Evolutionary conservation across 2,329 filamentous ascomycete genomes (phyloP), one percentile per base, ranked within the genome.

Genomic region (Sporothrix dimorphospora): DNA sequence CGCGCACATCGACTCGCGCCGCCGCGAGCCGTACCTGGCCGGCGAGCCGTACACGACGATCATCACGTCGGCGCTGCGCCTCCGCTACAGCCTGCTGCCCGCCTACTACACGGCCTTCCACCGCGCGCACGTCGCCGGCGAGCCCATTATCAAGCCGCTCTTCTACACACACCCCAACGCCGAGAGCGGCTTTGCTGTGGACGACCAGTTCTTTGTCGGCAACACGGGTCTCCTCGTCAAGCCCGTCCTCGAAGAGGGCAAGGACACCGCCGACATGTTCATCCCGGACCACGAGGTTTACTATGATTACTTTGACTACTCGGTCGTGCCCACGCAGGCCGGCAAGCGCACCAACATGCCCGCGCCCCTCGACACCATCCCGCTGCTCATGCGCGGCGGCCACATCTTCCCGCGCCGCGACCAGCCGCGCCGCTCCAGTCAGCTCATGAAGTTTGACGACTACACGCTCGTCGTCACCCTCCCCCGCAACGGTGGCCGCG

Each of bases 101-200:
- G 90, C 93, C 0, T 98, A 94, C 94, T 99, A 99, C 81, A 98
- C 95, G 1, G 94, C 95, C 9, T 99, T 99, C 86, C 94, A 95
- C 79, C 90, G 97, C 78, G 94, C 96, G 14, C 91, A 93, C 77
- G 86, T 90, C 19, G 90, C 93, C 65, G 95, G 94, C 53, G 92
- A 90, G 71, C 96, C 96, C 0, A 95, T 99, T 76, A 85, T 99
- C 71, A 89, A 93, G 69, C 95, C 96, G 11, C 94, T 98, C 83
- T 97, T 94, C 83, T 98, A 95, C 84, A 92, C 94, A 1, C 93
- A 97, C 78, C 96, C 96, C 0, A 84, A 87, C 0, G 94, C 97
- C 76, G 95, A 98, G 80, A 86, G 86, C 66, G 94, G 94, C n/a
- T 97, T 98, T 78, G 89, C 86, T 2, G 86, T 98, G 65, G 96